Conservation (phyloP, 164 flowering plant species). For the Litsea cubeba region DNA sequence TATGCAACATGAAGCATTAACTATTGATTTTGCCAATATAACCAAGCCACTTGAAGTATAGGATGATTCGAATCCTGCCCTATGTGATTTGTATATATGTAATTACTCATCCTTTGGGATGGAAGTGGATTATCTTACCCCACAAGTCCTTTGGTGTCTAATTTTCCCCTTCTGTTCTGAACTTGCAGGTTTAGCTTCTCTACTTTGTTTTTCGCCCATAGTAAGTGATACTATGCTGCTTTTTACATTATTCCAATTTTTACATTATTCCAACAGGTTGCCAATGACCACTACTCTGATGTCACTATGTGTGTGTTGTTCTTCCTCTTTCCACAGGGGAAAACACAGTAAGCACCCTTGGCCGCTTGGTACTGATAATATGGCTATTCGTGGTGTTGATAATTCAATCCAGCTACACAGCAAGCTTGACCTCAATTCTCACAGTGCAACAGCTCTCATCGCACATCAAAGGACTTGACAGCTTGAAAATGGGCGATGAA, state of each 20-base stretch:
- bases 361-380: constrained; percentile 33
- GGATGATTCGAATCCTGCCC: not conserved
- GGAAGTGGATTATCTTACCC: not conserved
- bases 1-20: not conserved
- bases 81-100: not conserved
- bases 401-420: constrained; percentile 38
- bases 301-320: not conserved
- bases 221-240: constrained; percentile 44
- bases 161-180: constrained; percentile 3
- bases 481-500: constrained; percentile 26
- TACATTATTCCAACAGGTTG: not conserved
- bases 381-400: constrained; percentile 42
- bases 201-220: constrained; percentile 64
- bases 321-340: constrained; percentile 23
- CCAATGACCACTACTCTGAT: not conserved
- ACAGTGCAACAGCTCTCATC: constrained; percentile 43
- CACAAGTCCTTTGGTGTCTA: not conserved
- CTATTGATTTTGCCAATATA: too few relatives aligned
- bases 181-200: constrained; percentile 83
- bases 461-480: constrained; percentile 47
- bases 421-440: constrained; percentile 43
- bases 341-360: constrained; percentile 35
- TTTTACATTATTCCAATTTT: not conserved
- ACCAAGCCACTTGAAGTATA: too few relatives aligned
- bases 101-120: not conserved